Conservation (phyloP, 2,329 filamentous ascomycete species). For the Septoria petroselini region DNA sequence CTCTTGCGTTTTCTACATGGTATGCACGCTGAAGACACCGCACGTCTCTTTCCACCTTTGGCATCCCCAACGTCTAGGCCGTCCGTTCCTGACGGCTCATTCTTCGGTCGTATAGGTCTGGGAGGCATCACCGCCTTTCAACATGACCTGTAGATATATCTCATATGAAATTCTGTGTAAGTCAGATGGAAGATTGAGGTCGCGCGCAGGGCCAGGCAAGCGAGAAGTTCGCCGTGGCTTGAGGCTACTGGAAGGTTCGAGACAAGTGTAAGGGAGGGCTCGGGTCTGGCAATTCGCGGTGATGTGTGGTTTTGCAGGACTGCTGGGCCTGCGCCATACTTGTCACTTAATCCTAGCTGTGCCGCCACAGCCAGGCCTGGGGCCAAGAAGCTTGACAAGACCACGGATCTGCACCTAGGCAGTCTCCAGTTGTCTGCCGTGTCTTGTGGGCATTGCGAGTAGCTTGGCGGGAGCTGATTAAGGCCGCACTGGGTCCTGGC, state of each 20-base stretch:
- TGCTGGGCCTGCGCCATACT: conserved; percentile 19
- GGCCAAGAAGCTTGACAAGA: conserved; percentile 17
- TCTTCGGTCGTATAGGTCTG: conserved; percentile 36
- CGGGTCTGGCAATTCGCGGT: conserved; percentile 9
- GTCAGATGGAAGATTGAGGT: conserved; percentile 11
- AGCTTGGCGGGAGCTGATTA: conserved; percentile 14
- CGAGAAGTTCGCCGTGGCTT: conserved; percentile 17
- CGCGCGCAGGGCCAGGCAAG: conserved; percentile 7
- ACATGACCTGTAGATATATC: conserved; percentile 6
- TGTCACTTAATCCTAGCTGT: conserved; percentile 13
- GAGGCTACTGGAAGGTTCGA: conserved; percentile 22
- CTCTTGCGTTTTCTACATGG: conserved; percentile 53
- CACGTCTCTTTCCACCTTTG: conserved; percentile 37
- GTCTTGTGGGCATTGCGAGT: conserved; percentile 7
- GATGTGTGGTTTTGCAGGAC: conserved; percentile 5
- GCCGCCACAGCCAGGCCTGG: conserved; percentile 15
- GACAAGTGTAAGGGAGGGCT: conserved; percentile 14
- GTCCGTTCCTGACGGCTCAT: conserved; percentile 29
- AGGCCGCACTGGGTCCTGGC: conserved; percentile 10
- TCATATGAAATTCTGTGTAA: conserved; percentile 3
- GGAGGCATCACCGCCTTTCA: conserved; percentile 32
- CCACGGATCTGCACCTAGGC: conserved; percentile 20
- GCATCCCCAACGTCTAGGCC: conserved; percentile 31
- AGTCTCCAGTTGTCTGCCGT: conserved; percentile 13
- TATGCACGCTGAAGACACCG: conserved; percentile 46